Base-by-base conservation (phyloP, 106 monocot genomes). In the Agapanthus africanus region DNA sequence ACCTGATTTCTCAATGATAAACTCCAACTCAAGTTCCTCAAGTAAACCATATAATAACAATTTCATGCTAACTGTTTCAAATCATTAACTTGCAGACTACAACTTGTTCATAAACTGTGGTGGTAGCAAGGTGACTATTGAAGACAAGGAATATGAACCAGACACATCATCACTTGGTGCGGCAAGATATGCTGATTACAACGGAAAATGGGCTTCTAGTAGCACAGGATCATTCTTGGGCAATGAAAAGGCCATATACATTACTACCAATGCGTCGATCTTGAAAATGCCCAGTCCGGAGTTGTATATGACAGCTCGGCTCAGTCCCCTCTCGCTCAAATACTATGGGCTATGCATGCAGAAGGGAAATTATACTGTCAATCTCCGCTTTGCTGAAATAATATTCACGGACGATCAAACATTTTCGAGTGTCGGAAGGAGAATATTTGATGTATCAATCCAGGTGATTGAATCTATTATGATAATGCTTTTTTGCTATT, bases 381-480 rank as follows among this genome's bases (percentile, higher is more conserved):
- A 27, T 22, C 82, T 91, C 8, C 84, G 84, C 40, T 91, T 91
- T 82, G 87, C 87, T 41, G 87, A 91, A 70, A 91, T 91, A 67
- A 61, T 87, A 59, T 91, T 91, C 44, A 87, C 77, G 1, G 71
- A 73, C 78, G 79, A 82, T 68, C 41, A 77, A 46, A 87, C 87
- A 54, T 91, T 51, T 65, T 26, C 23, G n/a, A 84, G 84, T 67
- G 69, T 79, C 19, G 91, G 87, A 37, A 84, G 49, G 39, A 84
- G 84, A 37, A 9, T 84, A 18, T 91, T 91, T 62, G 87, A 91
- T 78, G 79, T 91, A 49, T 86, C 79, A 34, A 82, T 91, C 40
- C 91, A 91, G 87, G 91, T 91, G 41, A 52, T 57, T 74, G 4
- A 11, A 13, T 37, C 8, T 36, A 1, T 31, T 59, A 31, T 59